Evolutionary conservation across 2,329 filamentous ascomycete species (phyloP), one percentile per base, ranked within the genome.

Genomic region (Didymella pinodella): DNA sequence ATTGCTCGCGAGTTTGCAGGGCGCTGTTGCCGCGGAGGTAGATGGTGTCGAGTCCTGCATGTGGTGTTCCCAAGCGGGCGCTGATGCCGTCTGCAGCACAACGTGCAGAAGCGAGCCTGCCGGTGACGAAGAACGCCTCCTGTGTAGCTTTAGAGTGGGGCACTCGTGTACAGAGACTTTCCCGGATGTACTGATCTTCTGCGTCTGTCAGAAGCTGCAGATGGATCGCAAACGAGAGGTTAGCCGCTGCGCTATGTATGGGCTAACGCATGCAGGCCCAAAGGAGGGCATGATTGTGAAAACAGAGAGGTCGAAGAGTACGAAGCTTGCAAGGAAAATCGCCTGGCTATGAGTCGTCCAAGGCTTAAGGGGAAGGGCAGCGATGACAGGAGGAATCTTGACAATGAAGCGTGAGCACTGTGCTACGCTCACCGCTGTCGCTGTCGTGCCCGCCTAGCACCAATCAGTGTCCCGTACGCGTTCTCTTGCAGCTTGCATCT

Each of bases 261-360:
- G 61, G 48, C 68, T 67, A 72, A 70, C 69, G 66, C 66, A 67
- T 59, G 69, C 68, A 64, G 61, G 65, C 68, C 65, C 64, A 62
- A 69, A 63, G 60, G 59, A 62, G 60, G 63, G 58, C 58, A 49
- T 47, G 32, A 38, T 31, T 22, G 36, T 56, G 47, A 50, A 57
- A 41, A 50, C 29, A 29, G 40, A 54, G 41, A 36, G 56, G 56
- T 29, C 31, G 45, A n/a, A 54, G 51, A 14, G n/a, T 2, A 12
- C 20, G 7, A 43, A 48, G 10, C 34, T 41, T 41, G 41, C 41
- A 47, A 22, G 40, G 7, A 36, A 38, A n/a, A 34, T 7, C 32
- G n/a, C 32, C 20, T 45, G 44, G 41, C 36, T 40, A 50, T 22
- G 20, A 32, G 38, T 41, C 34, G 38, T 41, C 34, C 25, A 40